phyloP scores from a whole-genome alignment of 2,329 filamentous ascomycete genomes.

The Pyrenophora tritici-repentis region DNA sequence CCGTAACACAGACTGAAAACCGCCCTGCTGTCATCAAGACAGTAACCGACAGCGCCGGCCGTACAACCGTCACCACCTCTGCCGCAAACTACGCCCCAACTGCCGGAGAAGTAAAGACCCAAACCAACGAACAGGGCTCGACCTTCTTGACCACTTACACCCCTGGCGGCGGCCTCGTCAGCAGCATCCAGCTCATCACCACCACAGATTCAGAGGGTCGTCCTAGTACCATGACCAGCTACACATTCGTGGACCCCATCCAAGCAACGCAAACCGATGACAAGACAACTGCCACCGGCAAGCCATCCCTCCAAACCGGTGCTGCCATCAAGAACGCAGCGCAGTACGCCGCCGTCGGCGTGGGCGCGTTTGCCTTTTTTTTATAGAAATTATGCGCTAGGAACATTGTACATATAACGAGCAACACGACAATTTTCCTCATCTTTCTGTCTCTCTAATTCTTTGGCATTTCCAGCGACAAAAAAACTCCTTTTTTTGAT shows the following conservation, averaged over 20 bases:
- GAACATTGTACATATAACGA: too few relatives aligned
- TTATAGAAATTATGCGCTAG: too few relatives aligned
- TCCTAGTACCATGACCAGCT: slow-evolving; percentile 51
- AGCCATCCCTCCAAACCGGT: slow-evolving; percentile 48
- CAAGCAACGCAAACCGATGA: slow-evolving; percentile 18
- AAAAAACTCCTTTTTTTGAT: too few relatives aligned
- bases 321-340: slow-evolving; percentile 32
- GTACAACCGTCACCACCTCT: slow-evolving; percentile 42
- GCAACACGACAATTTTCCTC: too few relatives aligned
- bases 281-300: slow-evolving; percentile 19
- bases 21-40: slow-evolving; percentile 46
- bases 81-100: slow-evolving; percentile 41
- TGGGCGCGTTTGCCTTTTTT: slow-evolving; percentile 42
- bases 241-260: slow-evolving; percentile 48
- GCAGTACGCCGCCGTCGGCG: slow-evolving; percentile 36
- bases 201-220: slow-evolving; percentile 40
- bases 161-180: slow-evolving; percentile 49
- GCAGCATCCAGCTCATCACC: slow-evolving; percentile 46
- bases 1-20: slow-evolving; percentile 46
- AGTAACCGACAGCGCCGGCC: slow-evolving; percentile 48
- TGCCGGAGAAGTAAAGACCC: slow-evolving; percentile 50
- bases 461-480: too few relatives aligned
- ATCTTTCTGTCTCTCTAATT: too few relatives aligned
- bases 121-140: slow-evolving; percentile 48
- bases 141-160: slow-evolving; percentile 55